Conservation (phyloP, 1,139 yeast genomes). For the Geotrichum aggregatum region DNA sequence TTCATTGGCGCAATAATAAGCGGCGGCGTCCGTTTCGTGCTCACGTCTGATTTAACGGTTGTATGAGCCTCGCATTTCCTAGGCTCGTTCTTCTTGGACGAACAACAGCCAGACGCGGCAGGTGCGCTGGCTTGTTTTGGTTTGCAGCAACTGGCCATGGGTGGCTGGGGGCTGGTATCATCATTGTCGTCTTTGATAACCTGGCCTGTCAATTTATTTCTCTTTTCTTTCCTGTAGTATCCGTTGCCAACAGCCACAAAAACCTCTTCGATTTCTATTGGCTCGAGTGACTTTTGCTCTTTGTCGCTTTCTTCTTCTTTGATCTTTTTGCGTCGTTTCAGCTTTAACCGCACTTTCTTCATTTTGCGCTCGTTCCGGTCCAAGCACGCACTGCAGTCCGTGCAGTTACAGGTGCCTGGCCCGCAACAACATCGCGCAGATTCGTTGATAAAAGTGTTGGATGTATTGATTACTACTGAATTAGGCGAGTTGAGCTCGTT, state of each 20-base stretch:
- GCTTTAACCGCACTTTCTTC: constrained; percentile 21
- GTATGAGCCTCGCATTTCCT: not conserved
- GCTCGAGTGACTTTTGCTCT: not conserved
- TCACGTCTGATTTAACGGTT: not conserved
- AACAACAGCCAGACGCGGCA: constrained; percentile 7
- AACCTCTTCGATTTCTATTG: constrained; percentile 23
- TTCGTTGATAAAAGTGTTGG: constrained; percentile 4
- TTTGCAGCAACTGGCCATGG: not conserved
- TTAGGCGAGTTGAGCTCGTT: constrained; percentile 7
- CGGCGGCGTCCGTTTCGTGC: constrained; percentile 24
- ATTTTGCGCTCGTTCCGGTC: constrained; percentile 9
- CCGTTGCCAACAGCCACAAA: constrained; percentile 40
- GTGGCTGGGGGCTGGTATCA: not conserved
- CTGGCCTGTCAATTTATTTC: constrained; percentile 19
- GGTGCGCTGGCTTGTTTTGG: constrained; percentile 6
- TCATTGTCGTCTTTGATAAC: constrained; percentile 5
- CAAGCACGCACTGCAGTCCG: constrained; percentile 5
- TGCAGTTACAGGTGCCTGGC: constrained; percentile 10
- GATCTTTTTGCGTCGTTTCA: constrained; percentile 18
- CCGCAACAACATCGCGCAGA: constrained; percentile 13
- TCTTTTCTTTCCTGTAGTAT: constrained; percentile 30
- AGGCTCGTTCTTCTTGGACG: not conserved
- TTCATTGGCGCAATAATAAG: constrained; percentile 39
- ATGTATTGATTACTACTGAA: not conserved
- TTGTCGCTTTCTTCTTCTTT: constrained; percentile 17